Conservation (phyloP, 495 filamentous ascomycete genomes). For the Oleoguttula mirabilis region DNA sequence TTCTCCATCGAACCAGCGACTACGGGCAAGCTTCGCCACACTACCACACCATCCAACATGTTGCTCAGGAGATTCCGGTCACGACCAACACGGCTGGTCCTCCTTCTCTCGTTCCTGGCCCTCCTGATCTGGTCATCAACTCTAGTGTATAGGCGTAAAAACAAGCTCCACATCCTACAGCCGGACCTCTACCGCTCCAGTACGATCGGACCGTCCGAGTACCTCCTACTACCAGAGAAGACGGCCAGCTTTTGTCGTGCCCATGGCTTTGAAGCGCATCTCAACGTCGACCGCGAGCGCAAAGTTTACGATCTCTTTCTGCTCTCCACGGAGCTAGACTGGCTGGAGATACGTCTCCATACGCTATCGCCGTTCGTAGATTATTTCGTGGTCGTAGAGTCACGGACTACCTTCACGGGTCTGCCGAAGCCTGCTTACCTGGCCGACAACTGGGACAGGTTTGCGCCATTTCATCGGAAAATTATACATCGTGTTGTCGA, state of each 20-base stretch:
- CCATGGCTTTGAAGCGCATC: slow-evolving; percentile 33
- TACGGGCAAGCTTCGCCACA: too few relatives aligned
- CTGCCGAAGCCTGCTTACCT: slow-evolving; percentile 38
- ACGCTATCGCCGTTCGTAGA: slow-evolving; percentile 39
- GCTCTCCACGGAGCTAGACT: slow-evolving; percentile 45
- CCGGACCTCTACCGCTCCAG: slow-evolving; percentile 5
- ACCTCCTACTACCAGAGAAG: slow-evolving; percentile 8
- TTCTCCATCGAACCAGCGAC: too few relatives aligned
- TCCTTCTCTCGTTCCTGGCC: too few relatives aligned
- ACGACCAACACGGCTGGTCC: too few relatives aligned
- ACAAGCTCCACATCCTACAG: slow-evolving; percentile 3
- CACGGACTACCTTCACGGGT: slow-evolving; percentile 38
- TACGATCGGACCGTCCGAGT: slow-evolving; percentile 3
- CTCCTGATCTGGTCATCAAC: background rate
- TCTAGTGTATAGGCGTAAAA: slow-evolving; percentile 1
- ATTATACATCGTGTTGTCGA: slow-evolving; percentile 44
- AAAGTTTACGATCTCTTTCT: slow-evolving; percentile 46
- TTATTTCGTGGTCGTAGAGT: slow-evolving; percentile 47
- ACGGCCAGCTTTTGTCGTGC: slow-evolving; percentile 27
- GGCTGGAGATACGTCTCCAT: slow-evolving; percentile 47
- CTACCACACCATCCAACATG: too few relatives aligned
- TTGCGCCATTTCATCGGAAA: slow-evolving; percentile 36
- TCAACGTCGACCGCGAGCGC: slow-evolving; percentile 19
- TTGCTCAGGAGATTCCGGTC: too few relatives aligned
- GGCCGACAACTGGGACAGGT: slow-evolving; percentile 30